A percentile compares a stretch with the other conserved stretches of the same genome.
These are phyloP conservation scores for Scheffersomyces insectosa DNA, from an alignment of 1,139 yeast genomes.

Conservation along the genomic window DNA sequence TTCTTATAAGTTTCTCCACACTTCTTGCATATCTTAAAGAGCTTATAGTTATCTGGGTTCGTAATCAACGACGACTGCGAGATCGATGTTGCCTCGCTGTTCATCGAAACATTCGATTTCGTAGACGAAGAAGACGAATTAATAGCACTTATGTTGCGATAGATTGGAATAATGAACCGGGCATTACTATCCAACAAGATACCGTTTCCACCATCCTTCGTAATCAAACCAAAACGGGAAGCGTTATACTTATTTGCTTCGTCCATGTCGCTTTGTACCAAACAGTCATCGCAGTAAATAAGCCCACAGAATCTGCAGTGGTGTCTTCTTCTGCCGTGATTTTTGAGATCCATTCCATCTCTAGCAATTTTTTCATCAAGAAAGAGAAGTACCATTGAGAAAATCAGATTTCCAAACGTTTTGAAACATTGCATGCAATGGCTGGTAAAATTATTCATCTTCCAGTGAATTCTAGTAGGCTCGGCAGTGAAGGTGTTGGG, in stretches of 20 bases:
- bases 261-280: slow-evolving; percentile 17
- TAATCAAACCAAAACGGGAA: slow-evolving; percentile 11
- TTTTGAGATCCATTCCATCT: not conserved
- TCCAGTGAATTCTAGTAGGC: slow-evolving; percentile 47
- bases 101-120: not conserved
- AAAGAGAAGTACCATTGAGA: slow-evolving; percentile 12
- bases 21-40: slow-evolving; percentile 38
- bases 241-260: slow-evolving; percentile 12
- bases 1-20: slow-evolving; percentile 37
- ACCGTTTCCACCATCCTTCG: slow-evolving; percentile 13
- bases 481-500: slow-evolving; percentile 16
- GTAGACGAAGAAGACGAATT: not conserved
- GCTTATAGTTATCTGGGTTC: slow-evolving; percentile 18
- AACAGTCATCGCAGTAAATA: slow-evolving; percentile 38
- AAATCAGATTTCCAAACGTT: slow-evolving; percentile 30
- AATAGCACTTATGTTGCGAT: slow-evolving; percentile 19
- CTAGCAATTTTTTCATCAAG: slow-evolving; percentile 9
- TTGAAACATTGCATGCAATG: slow-evolving; percentile 46
- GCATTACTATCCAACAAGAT: slow-evolving; percentile 36
- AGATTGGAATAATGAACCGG: slow-evolving; percentile 39
- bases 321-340: slow-evolving; percentile 32
- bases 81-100: not conserved
- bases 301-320: slow-evolving; percentile 49
- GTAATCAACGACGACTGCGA: slow-evolving; percentile 7
- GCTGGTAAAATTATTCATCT: slow-evolving; percentile 35